phyloP scores from a whole-genome alignment of 305 asterid species.

The Petunia hybrid region DNA sequence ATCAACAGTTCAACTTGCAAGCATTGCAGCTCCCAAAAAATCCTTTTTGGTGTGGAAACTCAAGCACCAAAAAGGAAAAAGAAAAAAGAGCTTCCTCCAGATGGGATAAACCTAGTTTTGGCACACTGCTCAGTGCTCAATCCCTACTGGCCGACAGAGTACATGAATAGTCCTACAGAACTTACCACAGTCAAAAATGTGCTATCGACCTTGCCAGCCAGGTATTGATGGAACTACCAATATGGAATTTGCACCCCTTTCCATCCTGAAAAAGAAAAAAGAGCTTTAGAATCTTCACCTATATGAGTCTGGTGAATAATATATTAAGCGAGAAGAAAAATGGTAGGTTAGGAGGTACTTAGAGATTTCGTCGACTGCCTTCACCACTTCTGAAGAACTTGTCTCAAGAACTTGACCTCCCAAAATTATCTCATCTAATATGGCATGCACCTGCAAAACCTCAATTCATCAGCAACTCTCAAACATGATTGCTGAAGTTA shows the following conservation, averaged over 20 bases:
- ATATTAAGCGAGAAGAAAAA: not conserved
- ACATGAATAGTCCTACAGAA: slow-evolving; percentile 26
- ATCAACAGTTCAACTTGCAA: not conserved
- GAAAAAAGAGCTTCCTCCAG: no score
- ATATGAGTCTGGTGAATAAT: not conserved
- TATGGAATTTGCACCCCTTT: slow-evolving; percentile 57
- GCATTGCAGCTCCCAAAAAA: not conserved
- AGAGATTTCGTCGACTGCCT: slow-evolving; percentile 83
- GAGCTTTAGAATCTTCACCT: slow-evolving; percentile 17
- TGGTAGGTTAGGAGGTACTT: slow-evolving; percentile 51
- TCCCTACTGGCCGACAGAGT: not conserved
- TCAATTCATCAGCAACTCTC: not conserved
- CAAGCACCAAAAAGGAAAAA: slow-evolving; percentile 7
- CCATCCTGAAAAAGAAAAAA: slow-evolving; percentile 67
- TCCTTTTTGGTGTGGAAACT: not conserved
- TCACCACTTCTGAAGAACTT: slow-evolving; percentile 73
- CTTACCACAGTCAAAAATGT: slow-evolving; percentile 33
- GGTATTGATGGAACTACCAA: slow-evolving; percentile 56
- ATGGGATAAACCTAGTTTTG: no score
- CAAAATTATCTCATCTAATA: slow-evolving; percentile 85
- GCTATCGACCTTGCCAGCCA: slow-evolving; percentile 77
- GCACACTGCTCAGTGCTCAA: not conserved
- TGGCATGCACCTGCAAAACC: slow-evolving; percentile 75
- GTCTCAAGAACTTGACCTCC: slow-evolving; percentile 98
- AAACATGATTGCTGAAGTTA: not conserved